A percentile compares a stretch with the other conserved stretches of the same genome.
Evolutionary conservation across 768 basidiomycete species (phyloP).

Genomic region (Lactarius pseudohatsudake): DNA sequence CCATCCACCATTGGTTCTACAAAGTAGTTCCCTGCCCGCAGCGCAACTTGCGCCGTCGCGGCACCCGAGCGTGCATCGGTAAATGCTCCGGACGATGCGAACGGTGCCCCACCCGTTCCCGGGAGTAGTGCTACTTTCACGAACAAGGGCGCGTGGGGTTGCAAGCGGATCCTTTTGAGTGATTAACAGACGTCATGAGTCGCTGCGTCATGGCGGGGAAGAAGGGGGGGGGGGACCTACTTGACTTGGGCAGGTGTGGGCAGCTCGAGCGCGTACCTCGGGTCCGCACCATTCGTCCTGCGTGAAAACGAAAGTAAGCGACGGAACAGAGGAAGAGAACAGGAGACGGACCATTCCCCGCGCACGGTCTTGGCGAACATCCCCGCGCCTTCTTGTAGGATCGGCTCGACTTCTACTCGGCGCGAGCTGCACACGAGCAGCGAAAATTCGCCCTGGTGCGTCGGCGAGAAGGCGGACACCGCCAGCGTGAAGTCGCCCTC

Average conservation of each 20-base stretch:
- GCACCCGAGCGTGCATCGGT: slow-evolving; percentile 75
- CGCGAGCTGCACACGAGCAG: slow-evolving; percentile 62
- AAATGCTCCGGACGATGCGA: slow-evolving; percentile 79
- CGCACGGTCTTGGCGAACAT: slow-evolving; percentile 72
- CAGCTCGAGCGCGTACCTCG: slow-evolving; percentile 61
- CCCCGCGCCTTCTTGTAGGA: slow-evolving; percentile 87
- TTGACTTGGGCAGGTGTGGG: slow-evolving; percentile 53
- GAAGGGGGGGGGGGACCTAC: slow-evolving; percentile 40
- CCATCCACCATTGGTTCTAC: slow-evolving; percentile 73
- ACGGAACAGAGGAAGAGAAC: slow-evolving; percentile 20
- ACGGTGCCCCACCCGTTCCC: slow-evolving; percentile 38
- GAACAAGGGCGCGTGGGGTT: slow-evolving; percentile 47
- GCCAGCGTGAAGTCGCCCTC: slow-evolving; percentile 81
- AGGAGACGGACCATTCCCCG: slow-evolving; percentile 72
- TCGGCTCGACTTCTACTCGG: slow-evolving; percentile 59
- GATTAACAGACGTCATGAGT: background rate
- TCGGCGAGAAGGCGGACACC: slow-evolving; percentile 82
- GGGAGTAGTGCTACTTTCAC: slow-evolving; percentile 64
- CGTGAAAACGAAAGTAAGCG: slow-evolving; percentile 59
- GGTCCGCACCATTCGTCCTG: slow-evolving; percentile 64
- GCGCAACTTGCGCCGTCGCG: slow-evolving; percentile 49
- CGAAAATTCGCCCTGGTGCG: slow-evolving; percentile 62
- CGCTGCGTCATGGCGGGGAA: background rate
- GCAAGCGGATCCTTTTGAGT: slow-evolving; percentile 61
- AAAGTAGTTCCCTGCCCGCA: slow-evolving; percentile 66